phyloP scores from a whole-genome alignment of 2,329 filamentous ascomycete species.

The Colletotrichum sp. region DNA sequence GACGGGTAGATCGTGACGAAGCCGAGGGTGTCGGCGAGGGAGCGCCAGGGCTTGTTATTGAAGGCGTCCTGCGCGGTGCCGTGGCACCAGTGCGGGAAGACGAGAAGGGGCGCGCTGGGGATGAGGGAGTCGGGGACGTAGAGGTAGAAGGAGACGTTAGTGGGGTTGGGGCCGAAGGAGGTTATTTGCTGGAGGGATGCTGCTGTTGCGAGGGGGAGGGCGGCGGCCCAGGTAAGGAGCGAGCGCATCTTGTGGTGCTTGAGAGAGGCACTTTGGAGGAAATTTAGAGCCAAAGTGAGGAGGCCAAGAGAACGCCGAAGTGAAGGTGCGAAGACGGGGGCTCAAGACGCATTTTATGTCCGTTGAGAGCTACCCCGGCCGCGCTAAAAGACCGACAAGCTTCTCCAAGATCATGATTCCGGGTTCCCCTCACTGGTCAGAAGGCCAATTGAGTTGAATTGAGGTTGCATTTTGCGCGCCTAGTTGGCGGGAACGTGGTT shows the following conservation, averaged over 20 bases:
- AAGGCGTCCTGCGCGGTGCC: constrained; percentile 57
- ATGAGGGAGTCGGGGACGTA: constrained; percentile 49
- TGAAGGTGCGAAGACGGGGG: neutral
- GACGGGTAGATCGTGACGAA: constrained; percentile 54
- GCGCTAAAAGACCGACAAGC: neutral
- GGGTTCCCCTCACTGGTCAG: neutral
- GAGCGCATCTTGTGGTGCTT: neutral
- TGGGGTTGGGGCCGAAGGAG: constrained; percentile 51
- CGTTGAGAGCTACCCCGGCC: neutral
- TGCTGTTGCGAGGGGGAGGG: constrained; percentile 8
- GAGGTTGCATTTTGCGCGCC: neutral
- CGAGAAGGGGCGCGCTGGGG: constrained; percentile 53
- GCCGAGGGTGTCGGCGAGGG: constrained; percentile 56
- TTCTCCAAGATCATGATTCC: neutral
- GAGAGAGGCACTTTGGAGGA: too few relatives aligned
- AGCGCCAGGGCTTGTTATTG: constrained; percentile 55
- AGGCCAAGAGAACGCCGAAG: too few relatives aligned
- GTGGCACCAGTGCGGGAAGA: constrained; percentile 63
- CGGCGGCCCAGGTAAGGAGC: neutral
- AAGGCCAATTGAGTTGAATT: neutral
- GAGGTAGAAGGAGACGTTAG: constrained; percentile 58
- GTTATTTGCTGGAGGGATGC: constrained; percentile 16
- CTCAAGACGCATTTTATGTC: neutral
- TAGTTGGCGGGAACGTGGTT: constrained; percentile 3
- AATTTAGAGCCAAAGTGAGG: neutral